Base-by-base conservation (phyloP, 768 basidiomycete genomes). In the Pilatotrama ljubarskyi region DNA sequence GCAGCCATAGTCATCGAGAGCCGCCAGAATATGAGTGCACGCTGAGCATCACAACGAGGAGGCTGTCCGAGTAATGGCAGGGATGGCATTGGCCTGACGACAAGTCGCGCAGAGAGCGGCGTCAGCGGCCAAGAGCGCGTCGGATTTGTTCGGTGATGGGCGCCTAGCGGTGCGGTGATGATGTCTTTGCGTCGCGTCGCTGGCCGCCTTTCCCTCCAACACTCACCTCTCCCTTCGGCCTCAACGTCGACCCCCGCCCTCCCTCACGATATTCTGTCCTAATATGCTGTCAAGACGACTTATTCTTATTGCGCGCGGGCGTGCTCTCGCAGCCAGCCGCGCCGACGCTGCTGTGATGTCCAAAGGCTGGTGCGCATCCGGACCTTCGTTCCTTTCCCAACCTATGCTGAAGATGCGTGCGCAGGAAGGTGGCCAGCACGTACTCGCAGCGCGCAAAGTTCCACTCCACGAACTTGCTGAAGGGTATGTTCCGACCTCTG, bases 231-330 rank as follows among this genome's bases (percentile, higher is more conserved):
- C 32, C 41, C 32, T 9, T 13, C 53, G 47, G 24, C 52, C 47
- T 40, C 42, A 43, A 41, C 58, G 51, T 42, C 51, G 36, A 37
- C 53, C 35, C 44, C 25, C 40, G 36, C 58, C 10, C 15, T 14
- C 20, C 43, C 37, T 40, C 51, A 38, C 42, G 29, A 26, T 32
- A 55, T 38, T n/a, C 36, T 48, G 18, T 58, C 51, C 46, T 52
- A 49, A 61, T 44, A 91, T 91, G 88, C 80, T 90, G 36, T 89
- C 89, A 67, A 84, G 84, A 80, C 86, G 79, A 62, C 79, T 90
- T 61, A 76, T 90, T 58, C 80, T 83, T 59, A 74, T 85, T 56
- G 87, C 88, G 61, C 84, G 85, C 55, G 79, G 82, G 64, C 85
- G 85, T 62, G 79, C 78, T 58, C 70, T 84, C 17, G 55, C 55